Conservation (phyloP, 495 filamentous ascomycete species). For the Trichodelitschia bisporula region DNA sequence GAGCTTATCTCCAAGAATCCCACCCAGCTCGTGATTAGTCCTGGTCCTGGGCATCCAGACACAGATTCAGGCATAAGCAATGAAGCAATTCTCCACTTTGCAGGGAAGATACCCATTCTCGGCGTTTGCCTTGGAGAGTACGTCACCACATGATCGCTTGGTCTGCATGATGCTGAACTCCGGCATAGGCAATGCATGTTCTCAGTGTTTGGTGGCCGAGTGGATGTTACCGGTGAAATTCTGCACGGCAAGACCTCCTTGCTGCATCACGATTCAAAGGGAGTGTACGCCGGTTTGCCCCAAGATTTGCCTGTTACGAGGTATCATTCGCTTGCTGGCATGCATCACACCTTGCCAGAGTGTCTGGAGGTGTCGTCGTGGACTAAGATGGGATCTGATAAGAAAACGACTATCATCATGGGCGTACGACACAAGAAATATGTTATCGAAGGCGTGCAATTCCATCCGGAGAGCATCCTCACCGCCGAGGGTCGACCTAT, state of each 20-base stretch:
- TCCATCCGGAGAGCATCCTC: conserved; percentile 92
- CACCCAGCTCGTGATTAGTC: conserved; percentile 85
- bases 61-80: conserved; percentile 82
- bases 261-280: conserved; percentile 67
- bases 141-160: conserved; percentile 13
- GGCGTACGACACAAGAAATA: conserved; percentile 82
- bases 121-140: conserved; percentile 96
- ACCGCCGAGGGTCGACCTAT: conserved; percentile 71
- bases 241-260: conserved; percentile 90
- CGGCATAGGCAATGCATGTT: conserved; percentile 69
- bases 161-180: conserved; percentile 4
- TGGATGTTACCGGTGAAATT: conserved; percentile 86
- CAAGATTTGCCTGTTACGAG: conserved; percentile 69
- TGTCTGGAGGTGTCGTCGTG: conserved; percentile 82
- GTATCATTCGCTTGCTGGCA: conserved; percentile 92
- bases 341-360: conserved; percentile 64
- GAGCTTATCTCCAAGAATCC: conserved; percentile 61
- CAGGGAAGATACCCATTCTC: conserved; percentile 89
- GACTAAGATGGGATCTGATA: conserved; percentile 30
- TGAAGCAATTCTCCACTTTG: conserved; percentile 73
- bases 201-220: conserved; percentile 69
- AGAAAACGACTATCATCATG: conserved; percentile 72
- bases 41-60: conserved; percentile 75
- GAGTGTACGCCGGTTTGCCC: conserved; percentile 55
- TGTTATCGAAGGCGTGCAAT: conserved; percentile 82